A percentile compares a stretch with the other conserved stretches of the same genome.
These are phyloP conservation scores for Quercus tomentella DNA, from an alignment of 331 rosid genomes.

Conservation along the genomic window DNA sequence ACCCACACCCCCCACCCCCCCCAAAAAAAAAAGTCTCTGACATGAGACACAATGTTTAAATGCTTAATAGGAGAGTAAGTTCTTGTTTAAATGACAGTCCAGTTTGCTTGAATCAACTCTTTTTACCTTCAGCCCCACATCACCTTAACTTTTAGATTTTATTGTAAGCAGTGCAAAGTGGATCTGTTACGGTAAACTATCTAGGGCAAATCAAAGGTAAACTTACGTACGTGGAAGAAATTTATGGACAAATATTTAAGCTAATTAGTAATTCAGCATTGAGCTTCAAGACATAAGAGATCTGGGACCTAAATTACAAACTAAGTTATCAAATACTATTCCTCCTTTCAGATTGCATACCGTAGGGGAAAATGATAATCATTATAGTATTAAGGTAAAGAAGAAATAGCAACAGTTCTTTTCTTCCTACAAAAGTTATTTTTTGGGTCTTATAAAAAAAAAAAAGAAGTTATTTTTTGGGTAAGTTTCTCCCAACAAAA, in stretches of 20 bases:
- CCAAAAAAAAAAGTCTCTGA: neutral
- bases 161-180: neutral
- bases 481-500: neutral
- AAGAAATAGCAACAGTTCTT: neutral
- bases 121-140: neutral
- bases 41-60: neutral
- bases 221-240: neutral
- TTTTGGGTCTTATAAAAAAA: no score
- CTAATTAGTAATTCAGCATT: neutral
- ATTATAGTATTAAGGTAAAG: neutral
- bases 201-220: neutral
- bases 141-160: neutral
- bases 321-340: neutral
- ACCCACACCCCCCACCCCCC: no score
- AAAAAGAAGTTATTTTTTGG: neutral
- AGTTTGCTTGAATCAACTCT: neutral
- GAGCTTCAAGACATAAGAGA: conserved; percentile 4
- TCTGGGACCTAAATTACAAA: neutral
- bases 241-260: neutral
- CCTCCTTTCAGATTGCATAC: neutral
- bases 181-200: neutral
- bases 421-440: neutral
- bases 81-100: neutral
- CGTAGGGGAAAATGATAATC: neutral
- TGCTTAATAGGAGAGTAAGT: neutral